Evolutionary conservation across 306 rosid species (phyloP).

Genomic region (Castanea sativa): DNA sequence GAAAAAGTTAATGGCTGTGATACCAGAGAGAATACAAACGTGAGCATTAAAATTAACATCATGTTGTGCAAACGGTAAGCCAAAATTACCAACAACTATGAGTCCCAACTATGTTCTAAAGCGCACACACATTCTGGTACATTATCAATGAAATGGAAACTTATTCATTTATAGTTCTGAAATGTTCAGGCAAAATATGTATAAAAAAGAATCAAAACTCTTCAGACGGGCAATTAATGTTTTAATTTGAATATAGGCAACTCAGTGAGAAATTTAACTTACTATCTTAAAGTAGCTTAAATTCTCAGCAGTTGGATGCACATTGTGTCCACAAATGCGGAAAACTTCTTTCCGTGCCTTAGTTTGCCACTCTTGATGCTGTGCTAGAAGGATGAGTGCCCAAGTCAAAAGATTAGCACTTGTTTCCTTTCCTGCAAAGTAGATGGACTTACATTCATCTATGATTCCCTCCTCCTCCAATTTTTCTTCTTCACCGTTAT

Average conservation of each 20-base stretch:
- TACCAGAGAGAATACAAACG: no score
- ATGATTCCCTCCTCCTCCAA: conserved; percentile 29
- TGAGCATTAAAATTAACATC: not conserved
- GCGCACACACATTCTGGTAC: no score
- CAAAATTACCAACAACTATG: no score
- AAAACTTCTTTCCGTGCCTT: conserved; percentile 40
- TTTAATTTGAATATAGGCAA: no score
- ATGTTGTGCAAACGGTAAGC: not conserved
- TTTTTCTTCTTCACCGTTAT: conserved; percentile 28
- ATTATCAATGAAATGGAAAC: not conserved
- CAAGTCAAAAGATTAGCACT: conserved; percentile 34
- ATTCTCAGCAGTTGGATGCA: conserved; percentile 1
- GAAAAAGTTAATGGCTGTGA: no score
- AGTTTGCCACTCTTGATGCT: conserved; percentile 43
- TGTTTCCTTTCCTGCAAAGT: conserved; percentile 42
- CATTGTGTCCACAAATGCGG: not conserved
- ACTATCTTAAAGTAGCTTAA: conserved; percentile 29
- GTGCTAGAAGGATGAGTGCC: conserved; percentile 25
- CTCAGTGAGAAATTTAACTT: not conserved
- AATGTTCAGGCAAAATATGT: no score
- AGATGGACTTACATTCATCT: conserved; percentile 41
- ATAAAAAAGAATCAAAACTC: no score
- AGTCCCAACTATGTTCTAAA: no score
- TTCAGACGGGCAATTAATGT: no score
- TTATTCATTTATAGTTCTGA: not conserved